Base-by-base conservation (phyloP, 176 grass and related monocot species). In the Oryza rufipogon region DNA sequence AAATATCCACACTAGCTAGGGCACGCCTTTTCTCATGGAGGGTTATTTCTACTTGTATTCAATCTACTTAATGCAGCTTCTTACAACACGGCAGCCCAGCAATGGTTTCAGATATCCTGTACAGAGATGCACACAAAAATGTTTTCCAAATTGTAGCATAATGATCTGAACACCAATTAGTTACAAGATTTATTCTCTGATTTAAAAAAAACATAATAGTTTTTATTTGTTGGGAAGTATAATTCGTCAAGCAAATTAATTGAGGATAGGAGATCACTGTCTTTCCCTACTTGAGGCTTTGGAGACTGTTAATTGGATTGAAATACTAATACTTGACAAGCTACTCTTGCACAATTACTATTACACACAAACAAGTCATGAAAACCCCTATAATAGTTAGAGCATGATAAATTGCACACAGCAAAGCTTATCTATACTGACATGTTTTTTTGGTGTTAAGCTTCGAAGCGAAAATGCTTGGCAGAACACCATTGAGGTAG, bases 301-400 rank as follows among this genome's bases (percentile, higher is more conserved):
- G 2, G 19, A 41, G 7, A 56, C n/a, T 58, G 33, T 58, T 81
- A 9, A 8, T 39, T 71, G 19, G 15, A 16, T 68, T 68, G 66
- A 80, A 80, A 80, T 80, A 51, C 10, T 64, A 64, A 33, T 49
- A 80, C 22, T 70, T 70, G 42, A 33, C 63, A 66, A 38, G 45
- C 66, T 36, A 49, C 16, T 54, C 45, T 36, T 80, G 46, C 19
- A 54, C 9, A 23, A 42, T 42, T 81, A 42, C 20, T 58, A 11
- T 60, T 69, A 19, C 67, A 39, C 11, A 16, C 7, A 34, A 41
- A 56, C 20, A 70, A 22, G 12, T 44, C 49, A 71, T 2, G 9
- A 9, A 9, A 26, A 17, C 48, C 15, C 8, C 49, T 3, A 47
- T 28, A 71, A n/a, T 71, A 82, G 36, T 64, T 80, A 44, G 22